Conservation (phyloP, 2,329 filamentous ascomycete species). For the Alternaria sp. region DNA sequence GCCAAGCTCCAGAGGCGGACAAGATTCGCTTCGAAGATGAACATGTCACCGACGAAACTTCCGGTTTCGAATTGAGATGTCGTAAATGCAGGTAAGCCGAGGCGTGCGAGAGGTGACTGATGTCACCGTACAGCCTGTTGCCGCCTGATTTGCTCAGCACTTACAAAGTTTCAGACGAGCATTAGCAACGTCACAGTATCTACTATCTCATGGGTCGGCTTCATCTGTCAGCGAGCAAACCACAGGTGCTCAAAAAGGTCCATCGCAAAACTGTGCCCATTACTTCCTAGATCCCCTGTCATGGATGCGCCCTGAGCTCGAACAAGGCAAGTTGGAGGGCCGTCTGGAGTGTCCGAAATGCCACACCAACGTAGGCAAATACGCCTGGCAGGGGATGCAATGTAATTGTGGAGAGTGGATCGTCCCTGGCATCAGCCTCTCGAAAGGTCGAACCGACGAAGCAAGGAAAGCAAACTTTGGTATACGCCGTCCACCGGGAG, state of each 20-base stretch:
- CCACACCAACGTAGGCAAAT: constrained; percentile 84
- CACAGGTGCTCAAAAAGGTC: constrained; percentile 17
- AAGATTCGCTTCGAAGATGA: constrained; percentile 85
- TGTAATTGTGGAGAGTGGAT: constrained; percentile 93
- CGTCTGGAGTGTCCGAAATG: constrained; percentile 88
- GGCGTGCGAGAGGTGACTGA: constrained; percentile 11
- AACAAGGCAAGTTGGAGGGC: constrained; percentile 82
- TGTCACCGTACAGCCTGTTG: constrained; percentile 19
- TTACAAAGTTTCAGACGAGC: constrained; percentile 58
- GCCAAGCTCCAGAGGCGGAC: constrained; percentile 77
- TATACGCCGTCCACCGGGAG: constrained; percentile 49
- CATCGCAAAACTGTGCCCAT: constrained; percentile 71
- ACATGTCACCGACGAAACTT: constrained; percentile 54
- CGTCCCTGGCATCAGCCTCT: constrained; percentile 86
- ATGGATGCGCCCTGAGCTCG: constrained; percentile 92
- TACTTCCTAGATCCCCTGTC: constrained; percentile 90
- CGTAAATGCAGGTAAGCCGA: constrained; percentile 81
- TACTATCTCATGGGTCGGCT: constrained; percentile 67
- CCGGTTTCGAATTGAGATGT: constrained; percentile 75
- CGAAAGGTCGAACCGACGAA: constrained; percentile 83
- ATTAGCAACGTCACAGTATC: constrained; percentile 71
- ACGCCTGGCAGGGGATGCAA: constrained; percentile 93
- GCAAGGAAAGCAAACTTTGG: constrained; percentile 48
- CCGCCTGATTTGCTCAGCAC: constrained; percentile 29
- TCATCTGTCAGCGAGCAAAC: constrained; percentile 23